phyloP scores from a whole-genome alignment of 768 basidiomycete genomes.

The Leccinum barrowsii region DNA sequence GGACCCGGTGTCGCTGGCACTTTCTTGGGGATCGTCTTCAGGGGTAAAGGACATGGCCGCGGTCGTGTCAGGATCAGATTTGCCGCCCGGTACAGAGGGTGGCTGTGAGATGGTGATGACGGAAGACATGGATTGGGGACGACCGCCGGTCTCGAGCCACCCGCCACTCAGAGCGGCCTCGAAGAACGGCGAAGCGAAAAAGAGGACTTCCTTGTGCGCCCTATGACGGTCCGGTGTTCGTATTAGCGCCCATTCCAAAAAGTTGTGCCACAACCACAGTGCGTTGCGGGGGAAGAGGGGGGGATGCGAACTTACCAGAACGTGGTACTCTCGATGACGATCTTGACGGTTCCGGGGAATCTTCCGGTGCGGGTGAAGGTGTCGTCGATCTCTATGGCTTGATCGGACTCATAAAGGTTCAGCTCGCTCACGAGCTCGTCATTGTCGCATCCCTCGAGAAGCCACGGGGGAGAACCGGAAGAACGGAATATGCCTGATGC shows the following conservation, averaged over 20 bases:
- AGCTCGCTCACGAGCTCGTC: slow-evolving; percentile 70
- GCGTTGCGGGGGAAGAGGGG: neutral
- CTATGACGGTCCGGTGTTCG: slow-evolving; percentile 34
- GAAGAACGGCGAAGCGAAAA: slow-evolving; percentile 94
- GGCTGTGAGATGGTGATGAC: slow-evolving; percentile 83
- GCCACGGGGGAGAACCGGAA: slow-evolving; percentile 75
- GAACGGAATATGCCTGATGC: slow-evolving; percentile 82
- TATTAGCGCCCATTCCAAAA: slow-evolving; percentile 5
- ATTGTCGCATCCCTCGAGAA: slow-evolving; percentile 70
- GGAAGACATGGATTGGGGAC: slow-evolving; percentile 76
- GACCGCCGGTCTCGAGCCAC: slow-evolving; percentile 87
- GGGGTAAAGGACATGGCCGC: slow-evolving; percentile 61
- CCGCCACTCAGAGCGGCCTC: slow-evolving; percentile 86
- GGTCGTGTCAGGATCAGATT: slow-evolving; percentile 36
- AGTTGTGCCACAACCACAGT: neutral
- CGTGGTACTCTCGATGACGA: slow-evolving; percentile 82
- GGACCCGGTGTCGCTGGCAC: slow-evolving; percentile 27
- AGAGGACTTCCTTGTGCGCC: slow-evolving; percentile 89
- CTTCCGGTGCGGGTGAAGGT: slow-evolving; percentile 64
- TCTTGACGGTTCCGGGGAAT: slow-evolving; percentile 87
- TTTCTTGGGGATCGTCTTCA: slow-evolving; percentile 44
- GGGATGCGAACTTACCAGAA: slow-evolving; percentile 74
- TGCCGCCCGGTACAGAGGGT: slow-evolving; percentile 53
- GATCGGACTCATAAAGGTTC: slow-evolving; percentile 61
- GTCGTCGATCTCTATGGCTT: slow-evolving; percentile 75